Evolutionary conservation across 371 early-diverging fungal species (phyloP).

Genomic region (Mucor racemosus): DNA sequence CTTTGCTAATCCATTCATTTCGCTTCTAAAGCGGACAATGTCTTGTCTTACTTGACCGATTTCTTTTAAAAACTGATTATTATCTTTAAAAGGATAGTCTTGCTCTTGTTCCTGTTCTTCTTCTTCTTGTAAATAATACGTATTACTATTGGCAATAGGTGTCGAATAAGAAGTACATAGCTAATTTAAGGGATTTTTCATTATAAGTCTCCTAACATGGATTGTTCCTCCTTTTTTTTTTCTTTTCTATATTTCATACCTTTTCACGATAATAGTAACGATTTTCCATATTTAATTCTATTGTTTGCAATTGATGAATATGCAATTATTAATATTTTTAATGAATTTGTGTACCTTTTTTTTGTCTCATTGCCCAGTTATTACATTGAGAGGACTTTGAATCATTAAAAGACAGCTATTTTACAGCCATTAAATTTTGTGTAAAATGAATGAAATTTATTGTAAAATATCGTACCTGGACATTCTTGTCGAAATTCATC

Average conservation of each 20-base stretch:
- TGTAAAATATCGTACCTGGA: conserved; percentile 14
- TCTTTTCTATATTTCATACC: neutral
- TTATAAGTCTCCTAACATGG: conserved; percentile 1
- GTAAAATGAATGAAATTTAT: neutral
- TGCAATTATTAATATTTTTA: neutral
- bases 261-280: conserved; percentile 23
- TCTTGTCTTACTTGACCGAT: conserved; percentile 45
- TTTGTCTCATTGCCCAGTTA: conserved; percentile 27
- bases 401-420: conserved; percentile 27
- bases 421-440: neutral
- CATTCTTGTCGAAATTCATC: conserved; percentile 35
- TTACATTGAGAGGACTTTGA: conserved; percentile 24
- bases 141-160: conserved; percentile 10
- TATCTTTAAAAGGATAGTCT: conserved; percentile 5
- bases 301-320: neutral
- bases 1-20: conserved; percentile 54
- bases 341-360: conserved; percentile 2
- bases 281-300: conserved; percentile 5
- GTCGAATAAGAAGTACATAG: conserved; percentile 28
- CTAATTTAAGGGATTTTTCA: conserved; percentile 15
- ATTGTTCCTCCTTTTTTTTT: conserved; percentile 9
- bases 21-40: conserved; percentile 50
- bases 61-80: conserved; percentile 24
- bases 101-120: neutral
- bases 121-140: neutral